Percentiles rank a stretch among this genome's conserved stretches.
phyloP scores from a whole-genome alignment of 2,329 filamentous ascomycete species.

The Fusarium sp. region DNA sequence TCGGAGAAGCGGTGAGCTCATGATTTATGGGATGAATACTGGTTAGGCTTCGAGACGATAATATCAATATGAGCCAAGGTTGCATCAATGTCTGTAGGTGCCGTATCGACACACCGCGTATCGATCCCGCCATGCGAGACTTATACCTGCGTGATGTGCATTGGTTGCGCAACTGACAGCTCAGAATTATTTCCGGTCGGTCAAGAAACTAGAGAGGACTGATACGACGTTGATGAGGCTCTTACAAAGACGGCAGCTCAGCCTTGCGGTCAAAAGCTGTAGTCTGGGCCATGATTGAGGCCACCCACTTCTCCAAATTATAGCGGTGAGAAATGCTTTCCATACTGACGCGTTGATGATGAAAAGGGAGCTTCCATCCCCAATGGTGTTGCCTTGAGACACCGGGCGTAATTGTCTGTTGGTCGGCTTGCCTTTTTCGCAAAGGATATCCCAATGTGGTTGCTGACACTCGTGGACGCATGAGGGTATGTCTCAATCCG shows the following conservation, averaged over 20 bases:
- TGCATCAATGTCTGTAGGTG: neutral
- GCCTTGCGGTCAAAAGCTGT: constrained; percentile 1
- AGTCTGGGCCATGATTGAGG: constrained; percentile 12
- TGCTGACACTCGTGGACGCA: constrained; percentile 1
- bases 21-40: neutral
- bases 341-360: neutral
- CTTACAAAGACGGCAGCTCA: constrained; percentile 1
- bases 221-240: constrained; percentile 5
- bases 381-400: neutral
- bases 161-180: constrained; percentile 14
- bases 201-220: neutral
- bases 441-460: neutral
- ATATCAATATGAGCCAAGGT: neutral
- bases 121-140: constrained; percentile 12
- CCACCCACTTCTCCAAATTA: constrained; percentile 10
- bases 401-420: neutral
- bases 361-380: neutral
- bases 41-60: neutral
- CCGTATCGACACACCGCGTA: neutral
- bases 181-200: no score
- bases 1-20: constrained; percentile 18
- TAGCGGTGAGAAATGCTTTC: constrained; percentile 14
- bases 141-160: constrained; percentile 17
- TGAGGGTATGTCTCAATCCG: neutral
- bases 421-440: neutral